Conservation (phyloP, 257 asterid species). For the Echium plantagineum region DNA sequence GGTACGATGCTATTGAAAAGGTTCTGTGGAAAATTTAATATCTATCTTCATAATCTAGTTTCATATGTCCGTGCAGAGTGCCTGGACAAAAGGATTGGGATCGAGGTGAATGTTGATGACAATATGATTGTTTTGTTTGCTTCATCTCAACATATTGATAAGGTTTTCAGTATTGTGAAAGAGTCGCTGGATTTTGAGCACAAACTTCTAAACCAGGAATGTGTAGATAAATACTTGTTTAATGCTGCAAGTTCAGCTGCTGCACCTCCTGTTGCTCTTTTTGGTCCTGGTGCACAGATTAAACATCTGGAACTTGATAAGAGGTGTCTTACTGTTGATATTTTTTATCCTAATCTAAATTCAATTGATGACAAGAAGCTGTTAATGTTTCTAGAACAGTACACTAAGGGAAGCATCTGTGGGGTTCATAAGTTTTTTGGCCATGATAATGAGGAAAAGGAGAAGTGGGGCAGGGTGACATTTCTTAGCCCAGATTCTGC, state of each 20-base stretch:
- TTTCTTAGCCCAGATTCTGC: constrained; percentile 84
- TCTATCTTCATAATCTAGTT: constrained; percentile 39
- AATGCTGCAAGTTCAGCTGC: constrained; percentile 39
- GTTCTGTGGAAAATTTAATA: constrained; percentile 63
- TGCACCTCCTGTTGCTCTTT: constrained; percentile 55
- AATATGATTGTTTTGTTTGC: constrained; percentile 57
- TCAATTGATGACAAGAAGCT: constrained; percentile 56
- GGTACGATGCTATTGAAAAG: constrained; percentile 56
- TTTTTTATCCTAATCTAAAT: constrained; percentile 37
- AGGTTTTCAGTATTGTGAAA: constrained; percentile 30
- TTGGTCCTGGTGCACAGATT: constrained; percentile 92
- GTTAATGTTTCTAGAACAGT: constrained; percentile 49
- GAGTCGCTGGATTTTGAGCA: constrained; percentile 48
- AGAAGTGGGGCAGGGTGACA: constrained; percentile 80
- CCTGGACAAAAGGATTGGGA: constrained; percentile 54
- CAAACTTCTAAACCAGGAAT: constrained; percentile 54
- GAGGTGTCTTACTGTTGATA: constrained; percentile 64
- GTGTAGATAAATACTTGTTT: constrained; percentile 60
- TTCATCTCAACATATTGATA: constrained; percentile 54
- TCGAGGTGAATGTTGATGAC: constrained; percentile 57
- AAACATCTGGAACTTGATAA: constrained; percentile 83
- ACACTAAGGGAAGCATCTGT: constrained; percentile 47
- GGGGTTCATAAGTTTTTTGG: constrained; percentile 36
- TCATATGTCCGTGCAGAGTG: constrained; percentile 43
- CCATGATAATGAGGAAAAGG: constrained; percentile 40